Percentiles rank a stretch among this genome's conserved stretches.
Evolutionary conservation across 1,284 basidiomycete species (phyloP).

Genomic region (Malassezia sp.): DNA sequence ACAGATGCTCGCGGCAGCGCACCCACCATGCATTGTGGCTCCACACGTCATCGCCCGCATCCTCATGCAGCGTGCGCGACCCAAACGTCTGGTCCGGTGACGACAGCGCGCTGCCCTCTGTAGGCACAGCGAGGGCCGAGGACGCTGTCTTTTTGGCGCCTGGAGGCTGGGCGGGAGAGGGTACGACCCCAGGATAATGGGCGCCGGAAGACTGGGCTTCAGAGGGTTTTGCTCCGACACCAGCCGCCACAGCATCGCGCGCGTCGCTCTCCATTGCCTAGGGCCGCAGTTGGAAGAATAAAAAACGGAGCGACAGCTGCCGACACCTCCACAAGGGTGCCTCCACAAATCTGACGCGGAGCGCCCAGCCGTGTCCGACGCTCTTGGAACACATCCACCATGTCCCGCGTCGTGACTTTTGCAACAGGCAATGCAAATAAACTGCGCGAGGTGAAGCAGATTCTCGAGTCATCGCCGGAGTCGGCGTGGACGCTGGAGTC

Average conservation of each 20-base stretch:
- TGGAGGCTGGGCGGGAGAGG: too few relatives aligned
- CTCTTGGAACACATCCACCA: slow-evolving; percentile 11
- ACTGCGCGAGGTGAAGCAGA: slow-evolving; percentile 71
- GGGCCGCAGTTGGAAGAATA: background rate
- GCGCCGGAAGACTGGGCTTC: too few relatives aligned
- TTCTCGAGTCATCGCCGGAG: slow-evolving; percentile 46
- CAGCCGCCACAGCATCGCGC: too few relatives aligned
- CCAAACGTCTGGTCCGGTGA: slow-evolving; percentile 22
- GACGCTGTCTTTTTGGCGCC: slow-evolving; percentile 7
- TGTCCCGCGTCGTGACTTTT: slow-evolving; percentile 51
- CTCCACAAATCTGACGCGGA: too few relatives aligned
- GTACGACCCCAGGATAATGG: too few relatives aligned
- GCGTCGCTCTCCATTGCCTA: too few relatives aligned
- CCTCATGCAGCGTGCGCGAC: slow-evolving; percentile 26
- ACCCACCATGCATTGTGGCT: slow-evolving; percentile 36
- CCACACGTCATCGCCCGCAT: slow-evolving; percentile 25
- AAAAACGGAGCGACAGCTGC: too few relatives aligned
- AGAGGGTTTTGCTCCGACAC: too few relatives aligned
- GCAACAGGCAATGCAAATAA: slow-evolving; percentile 93
- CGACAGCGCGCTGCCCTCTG: too few relatives aligned
- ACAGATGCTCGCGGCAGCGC: too few relatives aligned
- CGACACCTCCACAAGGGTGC: too few relatives aligned
- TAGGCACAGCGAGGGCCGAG: slow-evolving; percentile 7
- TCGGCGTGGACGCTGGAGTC: slow-evolving; percentile 17
- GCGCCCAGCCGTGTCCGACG: too few relatives aligned